Base-by-base conservation (phyloP, 805 yeast genomes). In the Candida khao-thaluensis region DNA sequence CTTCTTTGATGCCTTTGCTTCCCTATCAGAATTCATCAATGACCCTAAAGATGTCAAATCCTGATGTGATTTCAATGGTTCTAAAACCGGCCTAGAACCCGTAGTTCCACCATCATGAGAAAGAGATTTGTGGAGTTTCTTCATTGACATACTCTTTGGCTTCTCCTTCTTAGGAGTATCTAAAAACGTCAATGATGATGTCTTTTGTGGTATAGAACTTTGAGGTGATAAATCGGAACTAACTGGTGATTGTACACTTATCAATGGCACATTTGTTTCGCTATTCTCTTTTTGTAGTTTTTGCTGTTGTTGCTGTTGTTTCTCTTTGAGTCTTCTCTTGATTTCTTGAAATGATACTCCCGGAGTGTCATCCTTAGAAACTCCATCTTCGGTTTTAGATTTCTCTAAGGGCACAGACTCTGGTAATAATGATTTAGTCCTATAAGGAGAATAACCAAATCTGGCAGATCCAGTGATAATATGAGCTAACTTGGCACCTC, bases 401-500 rank as follows among this genome's bases (percentile, higher is more conserved):
- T 42, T 41, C n/a, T 36, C 44, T 31, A 35, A 35, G 12, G 18
- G 21, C 5, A 14, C 17, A 17, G 34, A 10, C 7, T 7, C 12
- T 4, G 49, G 57, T 27, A 69, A 50, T 38, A 69, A 42, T 4
- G 72, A 67, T 47, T 66, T 69, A n/a, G 73, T 66, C 38, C 66
- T 66, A 49, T 57, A 64, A 2, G 72, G 70, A 11, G 60, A 58
- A 8, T 54, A 48, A 0, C 72, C 74, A 48, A 67, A 67, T 4
- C 55, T 49, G 35, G 56, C 66, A 2, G 72, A 65, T 3, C 74
- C 74, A 1, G 74, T 69, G 22, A 69, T 63, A 9, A 56, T 62
- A 9, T 67, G 47, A 0, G 74, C 74, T 41, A 69, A 52, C 43
- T 61, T 59, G 12, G 74, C 69, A 4, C 74, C 73, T 34, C 60